These are phyloP conservation scores for Aspergillus saccharolyticus DNA, from an alignment of 495 filamentous ascomycete genomes.

Conservation along the genomic window DNA sequence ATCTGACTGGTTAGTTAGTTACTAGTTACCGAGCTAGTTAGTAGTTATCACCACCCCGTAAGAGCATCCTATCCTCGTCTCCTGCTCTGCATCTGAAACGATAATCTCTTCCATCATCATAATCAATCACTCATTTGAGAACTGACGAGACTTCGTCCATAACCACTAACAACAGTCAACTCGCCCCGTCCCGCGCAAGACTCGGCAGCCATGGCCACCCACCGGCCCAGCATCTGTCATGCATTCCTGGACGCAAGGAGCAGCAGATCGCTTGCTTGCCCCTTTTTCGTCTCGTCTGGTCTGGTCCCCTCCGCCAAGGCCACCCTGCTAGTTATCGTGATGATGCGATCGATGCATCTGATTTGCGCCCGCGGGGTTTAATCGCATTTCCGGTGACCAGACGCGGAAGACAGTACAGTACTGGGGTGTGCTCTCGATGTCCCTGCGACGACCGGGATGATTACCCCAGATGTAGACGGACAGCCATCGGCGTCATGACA, in stretches of 20 bases:
- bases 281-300: conserved; percentile 3
- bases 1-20: too few species aligned
- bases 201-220: neutral
- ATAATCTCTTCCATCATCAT: neutral
- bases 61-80: too few species aligned
- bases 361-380: neutral
- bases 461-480: too few species aligned
- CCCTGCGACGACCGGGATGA: too few species aligned
- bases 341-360: neutral
- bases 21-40: too few species aligned
- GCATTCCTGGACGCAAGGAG: conserved; percentile 20
- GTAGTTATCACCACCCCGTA: too few species aligned
- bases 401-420: too few species aligned
- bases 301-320: neutral
- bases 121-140: neutral
- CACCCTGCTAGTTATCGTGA: neutral
- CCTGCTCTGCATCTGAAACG: neutral
- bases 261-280: conserved; percentile 11
- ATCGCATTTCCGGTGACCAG: neutral
- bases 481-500: neutral
- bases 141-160: neutral
- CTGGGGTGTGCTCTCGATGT: too few species aligned
- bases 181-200: neutral
- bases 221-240: conserved; percentile 15
- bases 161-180: neutral